These are phyloP conservation scores for Stemphylium beticola DNA, from an alignment of 2,329 filamentous ascomycete genomes.

Conservation along the genomic window DNA sequence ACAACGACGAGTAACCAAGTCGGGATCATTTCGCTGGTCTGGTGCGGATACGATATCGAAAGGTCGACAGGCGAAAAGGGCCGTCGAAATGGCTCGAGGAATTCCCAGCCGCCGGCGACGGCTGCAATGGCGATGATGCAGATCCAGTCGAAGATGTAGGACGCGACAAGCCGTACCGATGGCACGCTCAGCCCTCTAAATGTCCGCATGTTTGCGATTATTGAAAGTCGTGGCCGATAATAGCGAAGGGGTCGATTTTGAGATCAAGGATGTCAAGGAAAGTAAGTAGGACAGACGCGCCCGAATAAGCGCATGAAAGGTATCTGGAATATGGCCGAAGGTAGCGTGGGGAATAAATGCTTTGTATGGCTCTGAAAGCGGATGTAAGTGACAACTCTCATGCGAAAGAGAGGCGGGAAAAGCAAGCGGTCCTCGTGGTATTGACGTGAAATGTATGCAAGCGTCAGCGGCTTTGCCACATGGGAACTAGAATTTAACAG, in stretches of 20 bases:
- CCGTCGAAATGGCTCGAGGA: slow-evolving; percentile 68
- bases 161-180: slow-evolving; percentile 63
- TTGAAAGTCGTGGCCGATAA: slow-evolving; percentile 4
- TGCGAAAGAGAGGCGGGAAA: no score
- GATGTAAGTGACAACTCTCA: no score
- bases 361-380: no score
- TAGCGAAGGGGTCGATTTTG: slow-evolving; percentile 5
- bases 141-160: slow-evolving; percentile 78
- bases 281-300: neutral
- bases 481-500: neutral
- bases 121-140: slow-evolving; percentile 66
- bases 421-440: neutral
- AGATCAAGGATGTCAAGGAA: neutral
- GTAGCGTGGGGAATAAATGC: neutral
- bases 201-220: slow-evolving; percentile 30
- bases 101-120: slow-evolving; percentile 65
- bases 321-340: slow-evolving; percentile 8
- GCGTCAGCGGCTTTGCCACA: neutral
- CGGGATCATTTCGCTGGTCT: slow-evolving; percentile 73
- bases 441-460: slow-evolving; percentile 5
- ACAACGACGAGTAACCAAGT: slow-evolving; percentile 69
- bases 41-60: slow-evolving; percentile 79
- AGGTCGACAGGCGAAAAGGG: slow-evolving; percentile 76
- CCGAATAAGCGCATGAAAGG: slow-evolving; percentile 17
- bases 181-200: slow-evolving; percentile 38